A percentile compares a stretch with the other conserved stretches of the same genome.
Conservation (phyloP, 331 rosid genomes). For the Cydonia oblonga region DNA sequence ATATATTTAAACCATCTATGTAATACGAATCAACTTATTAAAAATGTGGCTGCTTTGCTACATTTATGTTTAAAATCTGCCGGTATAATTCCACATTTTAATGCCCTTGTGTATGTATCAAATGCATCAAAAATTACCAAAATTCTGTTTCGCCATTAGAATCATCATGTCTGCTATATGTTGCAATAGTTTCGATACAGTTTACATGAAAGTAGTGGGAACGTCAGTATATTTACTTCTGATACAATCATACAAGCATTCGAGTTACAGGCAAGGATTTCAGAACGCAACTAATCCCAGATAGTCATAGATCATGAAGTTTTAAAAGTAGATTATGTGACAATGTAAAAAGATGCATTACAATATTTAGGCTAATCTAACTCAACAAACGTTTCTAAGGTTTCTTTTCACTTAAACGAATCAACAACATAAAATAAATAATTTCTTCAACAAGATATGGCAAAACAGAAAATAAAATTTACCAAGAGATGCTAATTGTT, state of each 20-base stretch:
- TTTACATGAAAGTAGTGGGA: background rate
- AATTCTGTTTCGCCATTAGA: background rate
- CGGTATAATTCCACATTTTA: background rate
- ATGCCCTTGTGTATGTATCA: too few species aligned
- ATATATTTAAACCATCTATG: background rate
- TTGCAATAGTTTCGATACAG: background rate
- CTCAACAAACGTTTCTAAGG: background rate
- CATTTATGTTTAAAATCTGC: background rate
- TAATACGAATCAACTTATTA: background rate
- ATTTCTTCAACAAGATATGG: background rate
- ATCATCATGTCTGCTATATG: background rate
- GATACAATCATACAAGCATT: background rate
- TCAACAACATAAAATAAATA: background rate
- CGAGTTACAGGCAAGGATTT: background rate
- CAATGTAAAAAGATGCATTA: background rate
- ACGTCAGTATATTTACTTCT: background rate
- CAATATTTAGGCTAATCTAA: background rate
- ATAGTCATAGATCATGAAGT: background rate
- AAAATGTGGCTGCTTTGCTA: background rate
- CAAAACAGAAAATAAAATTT: conserved; percentile 6
- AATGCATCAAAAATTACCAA: background rate
- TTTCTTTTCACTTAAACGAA: background rate
- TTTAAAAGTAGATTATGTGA: background rate
- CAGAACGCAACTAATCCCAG: background rate
- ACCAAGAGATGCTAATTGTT: conserved; percentile 72